phyloP scores from a whole-genome alignment of 371 early-diverging fungal genomes.

The Mortierella sp. region DNA sequence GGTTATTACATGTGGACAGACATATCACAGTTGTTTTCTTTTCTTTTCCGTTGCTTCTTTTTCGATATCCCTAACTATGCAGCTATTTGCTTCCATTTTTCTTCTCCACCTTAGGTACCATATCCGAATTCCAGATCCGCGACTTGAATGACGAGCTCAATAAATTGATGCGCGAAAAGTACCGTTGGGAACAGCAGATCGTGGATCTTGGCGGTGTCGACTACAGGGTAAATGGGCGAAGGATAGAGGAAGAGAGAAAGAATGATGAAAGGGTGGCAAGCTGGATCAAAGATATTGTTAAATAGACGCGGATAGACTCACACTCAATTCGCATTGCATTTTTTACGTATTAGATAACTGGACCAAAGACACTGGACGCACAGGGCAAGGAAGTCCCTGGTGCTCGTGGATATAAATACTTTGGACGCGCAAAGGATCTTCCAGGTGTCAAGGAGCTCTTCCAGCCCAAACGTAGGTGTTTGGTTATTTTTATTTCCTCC shows the following conservation, averaged over 20 bases:
- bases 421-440: constrained; percentile 97
- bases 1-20: too few relatives aligned
- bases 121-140: constrained; percentile 93
- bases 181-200: constrained; percentile 94
- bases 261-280: neutral
- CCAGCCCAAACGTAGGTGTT: constrained; percentile 64
- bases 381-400: constrained; percentile 95
- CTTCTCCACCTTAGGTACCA: constrained; percentile 64
- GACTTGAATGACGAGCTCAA: constrained; percentile 98
- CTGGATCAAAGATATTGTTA: neutral
- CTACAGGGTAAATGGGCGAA: constrained; percentile 75
- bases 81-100: constrained; percentile 13
- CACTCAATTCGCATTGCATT: neutral
- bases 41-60: too few relatives aligned
- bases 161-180: constrained; percentile 91
- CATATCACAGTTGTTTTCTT: too few relatives aligned
- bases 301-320: neutral
- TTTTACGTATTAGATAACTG: constrained; percentile 67
- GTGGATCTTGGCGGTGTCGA: constrained; percentile 96
- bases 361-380: constrained; percentile 83
- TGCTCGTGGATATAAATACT: constrained; percentile 95
- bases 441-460: constrained; percentile 96
- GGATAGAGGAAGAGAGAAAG: neutral
- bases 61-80: neutral
- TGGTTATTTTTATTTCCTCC: neutral